Percentiles rank a stretch among this genome's conserved stretches.
These are phyloP conservation scores for Calendula officinalis DNA, from an alignment of 129 eudicot genomes.

Conservation along the genomic window DNA sequence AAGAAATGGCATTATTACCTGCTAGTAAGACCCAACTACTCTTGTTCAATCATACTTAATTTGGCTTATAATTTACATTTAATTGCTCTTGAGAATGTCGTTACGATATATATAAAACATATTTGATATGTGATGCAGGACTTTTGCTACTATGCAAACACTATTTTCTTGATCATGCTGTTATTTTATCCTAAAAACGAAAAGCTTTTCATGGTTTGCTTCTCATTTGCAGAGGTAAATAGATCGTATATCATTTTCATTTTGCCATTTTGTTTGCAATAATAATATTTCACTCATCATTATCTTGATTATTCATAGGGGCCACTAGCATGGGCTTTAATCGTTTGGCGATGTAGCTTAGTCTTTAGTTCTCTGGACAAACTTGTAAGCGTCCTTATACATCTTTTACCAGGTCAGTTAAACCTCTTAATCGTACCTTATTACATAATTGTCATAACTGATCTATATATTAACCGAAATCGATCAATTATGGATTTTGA, in stretches of 20 bases:
- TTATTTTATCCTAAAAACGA: constrained; percentile 78
- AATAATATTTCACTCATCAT: not conserved
- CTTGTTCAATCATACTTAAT: not conserved
- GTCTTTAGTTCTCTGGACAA: constrained; percentile 94
- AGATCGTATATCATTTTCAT: not conserved
- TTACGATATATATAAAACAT: not conserved
- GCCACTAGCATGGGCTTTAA: constrained; percentile 95
- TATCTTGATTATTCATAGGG: constrained; percentile 51
- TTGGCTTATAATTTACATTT: not conserved
- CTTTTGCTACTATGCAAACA: constrained; percentile 94
- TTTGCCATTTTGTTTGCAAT: not conserved
- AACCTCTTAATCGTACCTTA: not conserved
- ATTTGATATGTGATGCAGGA: constrained; percentile 54
- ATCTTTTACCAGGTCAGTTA: constrained; percentile 90
- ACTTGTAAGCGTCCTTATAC: constrained; percentile 94
- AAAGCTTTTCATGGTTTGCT: constrained; percentile 98
- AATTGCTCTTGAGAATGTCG: too few relatives aligned
- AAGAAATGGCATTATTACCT: constrained; percentile 99
- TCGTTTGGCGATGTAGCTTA: constrained; percentile 96
- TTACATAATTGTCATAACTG: not conserved
- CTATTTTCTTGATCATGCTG: constrained; percentile 88
- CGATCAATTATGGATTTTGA: too few relatives aligned
- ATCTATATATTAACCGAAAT: not conserved
- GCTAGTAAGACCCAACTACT: constrained; percentile 48
- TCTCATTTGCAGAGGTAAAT: constrained; percentile 96